Evolutionary conservation across 2,329 filamentous ascomycete species (phyloP), one percentile per base, ranked within the genome.

Genomic region (Plectosphaerella plurivora): DNA sequence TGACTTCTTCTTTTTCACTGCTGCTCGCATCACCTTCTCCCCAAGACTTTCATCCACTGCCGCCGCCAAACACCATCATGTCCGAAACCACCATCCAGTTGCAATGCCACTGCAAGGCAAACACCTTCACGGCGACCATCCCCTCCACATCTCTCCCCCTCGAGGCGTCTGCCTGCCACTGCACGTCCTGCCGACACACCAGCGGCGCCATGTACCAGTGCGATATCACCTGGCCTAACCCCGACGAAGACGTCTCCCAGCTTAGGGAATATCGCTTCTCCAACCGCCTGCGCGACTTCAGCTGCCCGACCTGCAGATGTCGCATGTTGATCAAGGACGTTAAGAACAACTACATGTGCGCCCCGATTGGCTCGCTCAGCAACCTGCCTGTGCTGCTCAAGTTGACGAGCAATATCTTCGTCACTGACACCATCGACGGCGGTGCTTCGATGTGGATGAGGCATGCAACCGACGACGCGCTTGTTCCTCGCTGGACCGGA

Each of bases 401-500:
- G 11, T 63, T 69, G 37, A 55, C 48, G 1, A 53, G 67, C 2
- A 73, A 79, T 51, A 70, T 75, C 3, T 79, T 72, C 52, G 65
- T 81, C 1, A 69, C 63, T 1, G 77, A 82, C 51, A 82, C 79
- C 0, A 25, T 68, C 2, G 79, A 83, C 58, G 79, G 79, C 3
- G 79, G 81, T 0, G 69, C 77, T 1, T 70, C 70, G 3, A 59
- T 68, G 1, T 82, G 76, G 76, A 58, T 80, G 5, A 65, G 64
- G 22, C 57, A 64, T 7, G 50, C 62, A 0, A 51, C 56, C 1
- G 63, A 68, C 44, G 68, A 65, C 1, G 48, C 35, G 9, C 52
- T 33, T 4, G 50, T 61, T 1, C 58, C 57, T 8, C 53, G 62
- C 0, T 73, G 67, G 70, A 55, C 51, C 11, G 64, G 57, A 1